Evolutionary conservation across 768 basidiomycete species (phyloP), one percentile per base, ranked within the genome.

Genomic region (Hericium coralloides): DNA sequence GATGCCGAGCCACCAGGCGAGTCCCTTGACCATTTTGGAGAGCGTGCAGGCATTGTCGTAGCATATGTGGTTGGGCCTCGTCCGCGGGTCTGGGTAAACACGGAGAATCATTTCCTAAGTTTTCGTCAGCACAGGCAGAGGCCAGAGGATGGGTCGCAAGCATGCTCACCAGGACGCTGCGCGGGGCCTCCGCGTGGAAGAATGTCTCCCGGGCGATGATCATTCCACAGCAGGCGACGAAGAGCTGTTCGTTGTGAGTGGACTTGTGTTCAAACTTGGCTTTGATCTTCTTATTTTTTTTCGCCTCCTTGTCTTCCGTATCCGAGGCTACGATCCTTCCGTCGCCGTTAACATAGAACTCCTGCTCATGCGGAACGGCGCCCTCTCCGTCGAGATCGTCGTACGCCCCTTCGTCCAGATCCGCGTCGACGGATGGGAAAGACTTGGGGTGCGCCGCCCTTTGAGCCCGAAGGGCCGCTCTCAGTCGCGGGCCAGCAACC

Each of bases 241-340:
- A 26, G 26, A 65, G 43, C 25, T 63, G 58, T 47, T 65, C 60
- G 41, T 64, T 63, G 43, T 65, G 60, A 12, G 60, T 65, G 7
- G 38, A 39, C 43, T 41, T 55, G 15, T 61, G 50, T 15, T 47
- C 48, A 41, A 49, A 59, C 23, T 53, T 23, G 1, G 50, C 55
- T 15, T 53, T 55, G 20, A 57, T 22, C 31, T 55, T 49, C 2
- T 37, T 37, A 38, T 51, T 49, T 3, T 7, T 7, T 26, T 7
- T 26, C 3, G 26, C 26, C 7, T 26, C 26, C 26, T n/a, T n/a
- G n/a, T n/a, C 26, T 26, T 26, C 3, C 26, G 3, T 3, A 26
- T 26, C 26, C 7, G 7, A 26, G 26, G 3, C 26, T 26, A 7
- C 26, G 26, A 26, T 3, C 26, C 3, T 26, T 26, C 26, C 26